Base-by-base conservation (phyloP, 768 basidiomycete species). In the Chalciporus sphaerocephalus region DNA sequence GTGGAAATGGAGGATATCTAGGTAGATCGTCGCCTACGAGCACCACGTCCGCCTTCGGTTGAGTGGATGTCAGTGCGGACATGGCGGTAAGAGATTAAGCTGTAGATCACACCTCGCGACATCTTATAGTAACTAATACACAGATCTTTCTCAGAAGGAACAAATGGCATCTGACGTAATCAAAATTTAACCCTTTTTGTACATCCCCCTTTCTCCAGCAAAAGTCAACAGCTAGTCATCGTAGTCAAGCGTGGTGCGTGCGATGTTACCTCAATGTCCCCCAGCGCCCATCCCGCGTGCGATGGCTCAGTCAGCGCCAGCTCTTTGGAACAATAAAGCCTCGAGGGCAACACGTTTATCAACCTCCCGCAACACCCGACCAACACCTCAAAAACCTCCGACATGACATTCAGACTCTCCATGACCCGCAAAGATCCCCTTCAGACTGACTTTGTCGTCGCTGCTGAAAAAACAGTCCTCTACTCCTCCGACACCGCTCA, bases 1-100 rank as follows among this genome's bases (percentile, higher is more conserved):
- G 12, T 6, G 79, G 78, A 52, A 79, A 80, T 0, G 78, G 77
- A 1, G 78, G 78, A 46, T 78, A 79, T 9, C 3, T 36, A 12
- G 33, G 38, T 3, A 38, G 17, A 1, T 46, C 42, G 20, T 44
- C 16, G 23, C 10, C 6, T n/a, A 13, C 37, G 13, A n/a, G 2
- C 20, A 18, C 11, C 17, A 4, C 9, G 5, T 3, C 20, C 9
- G 27, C 20, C 33, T 20, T 18, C 18, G 25, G 11, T 7, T 41
- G 3, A 32, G 32, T 47, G 35, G 16, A 18, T 36, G 17, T 18
- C 20, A 36, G 11, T 20, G 18, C 8, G 35, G 33, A 34, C 27
- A 17, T 17, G 38, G 8, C 18, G 8, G 17, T 23, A 10, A 35
- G 10, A 11, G 20, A 40, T 17, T 11, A 17, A 22, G 18, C 15